These are phyloP conservation scores for Cladosporium sphaerospermum DNA, from an alignment of 2,329 filamentous ascomycete species.

Conservation along the genomic window DNA sequence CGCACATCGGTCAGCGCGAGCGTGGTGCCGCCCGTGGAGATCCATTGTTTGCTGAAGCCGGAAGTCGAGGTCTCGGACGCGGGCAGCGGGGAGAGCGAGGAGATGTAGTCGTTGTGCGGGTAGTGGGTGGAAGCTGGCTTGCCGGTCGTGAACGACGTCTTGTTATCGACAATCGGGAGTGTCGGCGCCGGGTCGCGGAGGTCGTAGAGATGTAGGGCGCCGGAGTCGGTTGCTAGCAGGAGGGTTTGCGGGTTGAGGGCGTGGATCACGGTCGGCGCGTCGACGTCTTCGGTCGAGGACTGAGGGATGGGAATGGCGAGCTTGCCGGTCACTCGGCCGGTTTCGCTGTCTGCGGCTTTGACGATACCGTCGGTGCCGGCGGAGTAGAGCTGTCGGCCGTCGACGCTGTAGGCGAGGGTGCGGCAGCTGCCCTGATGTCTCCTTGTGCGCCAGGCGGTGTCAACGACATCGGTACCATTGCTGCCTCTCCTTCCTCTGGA, in stretches of 20 bases:
- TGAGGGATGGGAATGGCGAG: constrained; percentile 61
- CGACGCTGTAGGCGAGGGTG: constrained; percentile 68
- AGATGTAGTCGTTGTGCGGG: constrained; percentile 90
- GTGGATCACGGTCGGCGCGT: constrained; percentile 75
- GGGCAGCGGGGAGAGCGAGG: constrained; percentile 77
- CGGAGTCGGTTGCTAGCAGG: constrained; percentile 84
- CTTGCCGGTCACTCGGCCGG: constrained; percentile 70
- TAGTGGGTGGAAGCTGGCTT: constrained; percentile 73
- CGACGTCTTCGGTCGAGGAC: constrained; percentile 44
- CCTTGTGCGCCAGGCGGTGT: constrained; percentile 77
- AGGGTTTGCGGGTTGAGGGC: constrained; percentile 81
- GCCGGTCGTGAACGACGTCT: constrained; percentile 44
- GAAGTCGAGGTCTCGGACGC: constrained; percentile 74
- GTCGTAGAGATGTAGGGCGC: constrained; percentile 82
- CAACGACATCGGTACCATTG: constrained; percentile 67
- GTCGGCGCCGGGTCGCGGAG: constrained; percentile 52
- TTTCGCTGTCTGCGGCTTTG: constrained; percentile 54
- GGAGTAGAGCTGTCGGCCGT: constrained; percentile 62
- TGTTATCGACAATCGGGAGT: constrained; percentile 29
- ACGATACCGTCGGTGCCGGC: constrained; percentile 59
- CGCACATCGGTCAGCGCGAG: constrained; percentile 84
- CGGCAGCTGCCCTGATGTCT: constrained; percentile 93
- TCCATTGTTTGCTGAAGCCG: constrained; percentile 89
- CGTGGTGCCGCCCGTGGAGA: constrained; percentile 87
- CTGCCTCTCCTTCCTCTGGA: constrained; percentile 34